These are phyloP conservation scores for Malassezia arunalokei DNA, from an alignment of 1,284 basidiomycete genomes.

Conservation along the genomic window DNA sequence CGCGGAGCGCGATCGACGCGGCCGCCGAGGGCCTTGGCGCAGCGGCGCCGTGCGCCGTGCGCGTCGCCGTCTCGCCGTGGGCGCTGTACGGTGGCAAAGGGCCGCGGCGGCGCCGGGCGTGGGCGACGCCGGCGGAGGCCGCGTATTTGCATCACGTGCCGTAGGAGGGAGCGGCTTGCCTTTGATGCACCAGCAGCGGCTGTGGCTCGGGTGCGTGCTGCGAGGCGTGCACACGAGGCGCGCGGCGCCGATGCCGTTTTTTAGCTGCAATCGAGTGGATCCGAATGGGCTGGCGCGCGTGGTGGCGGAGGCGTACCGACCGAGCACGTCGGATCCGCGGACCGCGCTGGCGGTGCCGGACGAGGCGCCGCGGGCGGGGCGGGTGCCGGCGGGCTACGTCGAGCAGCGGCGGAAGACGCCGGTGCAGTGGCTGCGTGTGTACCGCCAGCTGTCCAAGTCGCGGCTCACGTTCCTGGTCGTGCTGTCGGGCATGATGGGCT, in stretches of 20 bases:
- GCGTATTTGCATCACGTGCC: neutral
- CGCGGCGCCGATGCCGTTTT: too few species aligned
- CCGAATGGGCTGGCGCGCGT: neutral
- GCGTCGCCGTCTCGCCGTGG: neutral
- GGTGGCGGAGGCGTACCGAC: constrained; percentile 5
- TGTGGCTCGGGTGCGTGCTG: neutral
- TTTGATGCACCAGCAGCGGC: neutral
- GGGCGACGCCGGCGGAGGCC: neutral
- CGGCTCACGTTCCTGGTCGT: constrained; percentile 78
- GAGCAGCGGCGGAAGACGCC: neutral
- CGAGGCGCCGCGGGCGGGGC: neutral
- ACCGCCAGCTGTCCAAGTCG: constrained; percentile 74
- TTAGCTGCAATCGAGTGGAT: too few species aligned
- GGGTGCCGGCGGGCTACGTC: constrained; percentile 9
- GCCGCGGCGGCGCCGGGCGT: neutral
- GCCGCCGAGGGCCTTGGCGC: neutral
- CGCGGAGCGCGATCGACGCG: neutral
- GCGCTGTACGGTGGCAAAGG: constrained; percentile 6
- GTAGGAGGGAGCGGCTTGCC: neutral
- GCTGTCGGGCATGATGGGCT: constrained; percentile 79
- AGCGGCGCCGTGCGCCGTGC: neutral
- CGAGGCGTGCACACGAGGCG: too few species aligned
- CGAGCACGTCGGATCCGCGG: constrained; percentile 9
- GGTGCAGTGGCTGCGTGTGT: constrained; percentile 46
- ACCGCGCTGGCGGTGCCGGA: constrained; percentile 2